Evolutionary conservation across 495 filamentous ascomycete genomes (phyloP).

Genomic region (Pyronema domesticum): DNA sequence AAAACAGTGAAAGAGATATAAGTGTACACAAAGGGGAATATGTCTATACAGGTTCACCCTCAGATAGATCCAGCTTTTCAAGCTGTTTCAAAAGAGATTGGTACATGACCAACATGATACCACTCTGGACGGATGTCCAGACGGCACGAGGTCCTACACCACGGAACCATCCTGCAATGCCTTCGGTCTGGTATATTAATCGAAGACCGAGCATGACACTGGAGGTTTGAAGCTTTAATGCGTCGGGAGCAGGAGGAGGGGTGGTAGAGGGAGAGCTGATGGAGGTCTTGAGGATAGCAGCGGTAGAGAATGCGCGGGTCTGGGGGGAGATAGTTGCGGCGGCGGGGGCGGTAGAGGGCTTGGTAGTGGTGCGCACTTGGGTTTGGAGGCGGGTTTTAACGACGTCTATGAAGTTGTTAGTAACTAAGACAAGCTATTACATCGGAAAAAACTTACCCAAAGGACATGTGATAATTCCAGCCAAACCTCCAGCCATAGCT

Average conservation of each 20-base stretch:
- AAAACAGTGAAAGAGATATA: background rate
- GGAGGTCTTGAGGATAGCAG: conserved; percentile 45
- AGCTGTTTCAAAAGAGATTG: conserved; percentile 54
- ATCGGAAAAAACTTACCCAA: conserved; percentile 28
- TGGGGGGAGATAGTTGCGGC: background rate
- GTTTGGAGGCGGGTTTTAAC: conserved; percentile 98
- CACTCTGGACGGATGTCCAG: conserved; percentile 96
- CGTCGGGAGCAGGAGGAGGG: conserved; percentile 52
- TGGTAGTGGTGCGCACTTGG: conserved; percentile 45
- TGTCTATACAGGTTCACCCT: background rate
- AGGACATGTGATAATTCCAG: conserved; percentile 84
- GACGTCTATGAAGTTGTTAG: conserved; percentile 39
- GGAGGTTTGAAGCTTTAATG: conserved; percentile 64
- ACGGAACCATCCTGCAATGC: conserved; percentile 76
- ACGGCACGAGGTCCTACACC: conserved; percentile 83
- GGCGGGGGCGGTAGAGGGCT: conserved; percentile 5
- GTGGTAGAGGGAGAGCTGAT: conserved; percentile 63
- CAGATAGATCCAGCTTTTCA: conserved; percentile 3
- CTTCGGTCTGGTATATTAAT: conserved; percentile 77
- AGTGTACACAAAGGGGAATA: background rate
- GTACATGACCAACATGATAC: conserved; percentile 93
- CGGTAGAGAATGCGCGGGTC: conserved; percentile 5
- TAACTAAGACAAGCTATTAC: background rate
- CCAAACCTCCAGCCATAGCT: conserved; percentile 80
- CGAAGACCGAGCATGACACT: conserved; percentile 71